Conservation (phyloP, 2,329 filamentous ascomycete species). For the Fusarium lateritium region DNA sequence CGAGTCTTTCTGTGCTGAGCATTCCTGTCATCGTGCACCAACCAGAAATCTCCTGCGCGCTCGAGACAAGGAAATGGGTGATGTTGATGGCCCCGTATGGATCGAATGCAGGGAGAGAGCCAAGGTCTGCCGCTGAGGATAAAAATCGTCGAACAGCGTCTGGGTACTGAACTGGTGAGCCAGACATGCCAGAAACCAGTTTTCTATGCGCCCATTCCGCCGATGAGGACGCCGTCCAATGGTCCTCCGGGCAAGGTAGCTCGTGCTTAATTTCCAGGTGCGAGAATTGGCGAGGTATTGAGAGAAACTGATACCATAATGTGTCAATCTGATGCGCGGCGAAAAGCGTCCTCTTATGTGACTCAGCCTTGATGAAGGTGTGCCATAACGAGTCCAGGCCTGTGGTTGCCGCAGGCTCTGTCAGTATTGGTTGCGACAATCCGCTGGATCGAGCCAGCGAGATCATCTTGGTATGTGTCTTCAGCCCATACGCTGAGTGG, state of each 20-base stretch:
- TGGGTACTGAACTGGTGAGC: slow-evolving; percentile 16
- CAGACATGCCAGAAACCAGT: slow-evolving; percentile 34
- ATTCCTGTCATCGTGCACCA: slow-evolving; percentile 61
- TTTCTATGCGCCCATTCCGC: slow-evolving; percentile 54
- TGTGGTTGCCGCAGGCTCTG: slow-evolving; percentile 29
- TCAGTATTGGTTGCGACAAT: slow-evolving; percentile 53
- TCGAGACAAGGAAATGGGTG: slow-evolving; percentile 58
- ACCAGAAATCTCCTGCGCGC: slow-evolving; percentile 58
- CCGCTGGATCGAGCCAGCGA: slow-evolving; percentile 54
- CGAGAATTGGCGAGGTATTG: slow-evolving; percentile 54
- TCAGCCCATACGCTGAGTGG: slow-evolving; percentile 54
- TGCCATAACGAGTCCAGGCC: slow-evolving; percentile 53
- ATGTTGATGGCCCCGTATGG: slow-evolving; percentile 60
- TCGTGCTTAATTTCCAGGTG: slow-evolving; percentile 62
- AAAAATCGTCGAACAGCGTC: slow-evolving; percentile 51
- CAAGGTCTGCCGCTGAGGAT: slow-evolving; percentile 47
- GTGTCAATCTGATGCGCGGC: slow-evolving; percentile 61
- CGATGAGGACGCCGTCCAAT: slow-evolving; percentile 57
- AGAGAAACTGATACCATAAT: slow-evolving; percentile 61
- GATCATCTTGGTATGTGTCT: slow-evolving; percentile 59
- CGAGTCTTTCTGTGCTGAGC: slow-evolving; percentile 57
- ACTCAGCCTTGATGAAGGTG: slow-evolving; percentile 56
- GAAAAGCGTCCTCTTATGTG: slow-evolving; percentile 59
- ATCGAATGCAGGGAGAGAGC: slow-evolving; percentile 54
- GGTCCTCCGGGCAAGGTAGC: slow-evolving; percentile 56